Base-by-base conservation (phyloP, 2,329 filamentous ascomycete genomes). In the Cordyceps cicadae region DNA sequence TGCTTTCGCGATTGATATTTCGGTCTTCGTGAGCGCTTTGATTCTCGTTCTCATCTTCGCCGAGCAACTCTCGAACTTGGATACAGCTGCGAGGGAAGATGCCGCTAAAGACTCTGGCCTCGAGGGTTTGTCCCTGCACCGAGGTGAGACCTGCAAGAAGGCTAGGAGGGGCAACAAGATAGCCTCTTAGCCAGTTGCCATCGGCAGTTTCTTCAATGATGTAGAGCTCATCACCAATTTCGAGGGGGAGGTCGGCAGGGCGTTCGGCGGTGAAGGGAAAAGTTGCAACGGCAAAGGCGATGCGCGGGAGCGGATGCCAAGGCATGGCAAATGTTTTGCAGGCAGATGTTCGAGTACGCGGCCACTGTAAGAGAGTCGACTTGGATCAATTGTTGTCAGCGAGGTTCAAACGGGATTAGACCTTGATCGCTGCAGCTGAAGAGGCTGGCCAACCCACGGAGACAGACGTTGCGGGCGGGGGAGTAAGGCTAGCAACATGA, bases 201-300 rank as follows among this genome's bases (percentile, higher is more conserved):
- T 96, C 86, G 24, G 91, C 88, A 45, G 93, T 95, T 76, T 97
- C 91, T 76, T 97, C 93, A 71, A 99, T 97, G 66, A 99, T 95
- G 77, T 99, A 99, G 65, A 99, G 81, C 76, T 99, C 94, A 82
- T 99, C 94, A 73, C 94, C 94, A 65, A 99, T 90, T 75, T 99
- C 92, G 72, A 99, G 87, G 11, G 95, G 94, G 21, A 99, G 86
- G 75, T 99, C 94, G 72, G 92, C 90, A 59, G 92, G 86, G 66
- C 87, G 87, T 63, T 89, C 87, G 63, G 94, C 90, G 68, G 89
- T 83, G 77, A 99, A 99, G 43, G 94, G 94, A 74, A 92, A 96
- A 67, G 88, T 92, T 80, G 93, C 94, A 75, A 99, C 90, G 68
- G 93, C 95, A 80, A 97, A 99, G 72, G 92, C 94, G 79, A 99